Evolutionary conservation across 352 stramenopile genomes (phyloP).

Genomic region (Phytopythium delawarense): DNA sequence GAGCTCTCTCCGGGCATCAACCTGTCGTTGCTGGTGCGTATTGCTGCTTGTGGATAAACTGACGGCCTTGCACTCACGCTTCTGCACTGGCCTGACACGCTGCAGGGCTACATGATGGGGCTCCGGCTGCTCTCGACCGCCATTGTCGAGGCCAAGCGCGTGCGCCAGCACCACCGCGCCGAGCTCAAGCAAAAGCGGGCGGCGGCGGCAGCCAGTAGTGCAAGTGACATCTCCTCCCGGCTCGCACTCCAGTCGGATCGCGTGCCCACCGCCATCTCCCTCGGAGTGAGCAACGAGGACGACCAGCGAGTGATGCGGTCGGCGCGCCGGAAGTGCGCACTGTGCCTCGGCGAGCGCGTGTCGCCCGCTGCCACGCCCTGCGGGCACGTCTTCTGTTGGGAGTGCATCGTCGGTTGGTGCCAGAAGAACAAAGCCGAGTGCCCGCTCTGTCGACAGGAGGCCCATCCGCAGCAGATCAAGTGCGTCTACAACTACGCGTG

Average conservation of each 20-base stretch:
- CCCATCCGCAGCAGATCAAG: slow-evolving; percentile 88
- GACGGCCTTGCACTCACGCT: not conserved
- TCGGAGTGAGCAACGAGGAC: not conserved
- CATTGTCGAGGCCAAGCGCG: slow-evolving; percentile 43
- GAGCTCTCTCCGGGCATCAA: slow-evolving; percentile 55
- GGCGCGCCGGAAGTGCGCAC: slow-evolving; percentile 66
- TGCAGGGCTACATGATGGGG: slow-evolving; percentile 74
- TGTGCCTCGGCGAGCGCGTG: slow-evolving; percentile 80
- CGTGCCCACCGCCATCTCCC: slow-evolving; percentile 31
- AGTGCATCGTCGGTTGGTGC: slow-evolving; percentile 92
- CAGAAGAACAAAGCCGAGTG: slow-evolving; percentile 91
- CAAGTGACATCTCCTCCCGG: not conserved
- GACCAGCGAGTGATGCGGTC: slow-evolving; percentile 4
- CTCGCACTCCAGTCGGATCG: slow-evolving; percentile 30
- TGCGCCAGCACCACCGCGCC: slow-evolving; percentile 41
- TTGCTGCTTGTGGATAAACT: not conserved
- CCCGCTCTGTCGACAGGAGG: slow-evolving; percentile 84
- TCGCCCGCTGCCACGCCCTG: slow-evolving; percentile 80
- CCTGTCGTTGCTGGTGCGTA: slow-evolving; percentile 53
- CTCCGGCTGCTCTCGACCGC: slow-evolving; percentile 53
- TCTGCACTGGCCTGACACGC: not conserved
- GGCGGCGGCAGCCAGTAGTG: slow-evolving; percentile 11
- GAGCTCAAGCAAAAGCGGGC: slow-evolving; percentile 45
- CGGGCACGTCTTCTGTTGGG: slow-evolving; percentile 91
- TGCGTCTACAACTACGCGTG: slow-evolving; percentile 89